These are phyloP conservation scores for Knoxdaviesia capensis DNA, from an alignment of 2,329 filamentous ascomycete genomes.

Conservation along the genomic window DNA sequence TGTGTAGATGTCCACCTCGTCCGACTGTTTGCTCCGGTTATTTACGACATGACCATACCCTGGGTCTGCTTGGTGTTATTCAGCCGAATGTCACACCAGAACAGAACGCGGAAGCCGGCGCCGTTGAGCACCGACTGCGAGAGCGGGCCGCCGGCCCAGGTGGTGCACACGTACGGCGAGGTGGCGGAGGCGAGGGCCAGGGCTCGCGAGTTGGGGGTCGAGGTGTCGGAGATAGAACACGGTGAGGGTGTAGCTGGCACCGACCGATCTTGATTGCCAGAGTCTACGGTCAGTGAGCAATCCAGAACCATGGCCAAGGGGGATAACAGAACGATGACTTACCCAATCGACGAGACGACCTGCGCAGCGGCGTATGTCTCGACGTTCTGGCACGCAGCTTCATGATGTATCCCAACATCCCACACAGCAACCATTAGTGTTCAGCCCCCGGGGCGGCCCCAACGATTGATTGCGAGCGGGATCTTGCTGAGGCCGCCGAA, in stretches of 20 bases:
- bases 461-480: constrained; percentile 18
- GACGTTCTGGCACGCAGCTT: constrained; percentile 32
- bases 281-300: constrained; percentile 27
- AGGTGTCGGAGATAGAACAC: constrained; percentile 14
- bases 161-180: constrained; percentile 16
- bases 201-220: constrained; percentile 12
- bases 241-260: constrained; percentile 11
- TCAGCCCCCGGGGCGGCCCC: constrained; percentile 16
- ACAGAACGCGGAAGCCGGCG: constrained; percentile 4
- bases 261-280: constrained; percentile 5
- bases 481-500: constrained; percentile 11
- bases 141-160: constrained; percentile 12
- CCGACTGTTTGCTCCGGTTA: too few relatives aligned
- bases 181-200: constrained; percentile 13
- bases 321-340: background rate
- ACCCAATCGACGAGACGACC: background rate
- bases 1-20: too few relatives aligned
- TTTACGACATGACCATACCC: too few relatives aligned
- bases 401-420: constrained; percentile 28
- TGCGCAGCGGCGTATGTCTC: constrained; percentile 18
- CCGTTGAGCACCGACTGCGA: constrained; percentile 9
- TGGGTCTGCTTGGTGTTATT: too few relatives aligned
- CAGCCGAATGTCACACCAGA: too few relatives aligned
- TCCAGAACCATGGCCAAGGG: constrained; percentile 18
- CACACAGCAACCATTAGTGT: constrained; percentile 12